Percentiles rank a stretch among this genome's conserved stretches.
Conservation (phyloP, 371 early-diverging fungal species). For the Mucor indicus region DNA sequence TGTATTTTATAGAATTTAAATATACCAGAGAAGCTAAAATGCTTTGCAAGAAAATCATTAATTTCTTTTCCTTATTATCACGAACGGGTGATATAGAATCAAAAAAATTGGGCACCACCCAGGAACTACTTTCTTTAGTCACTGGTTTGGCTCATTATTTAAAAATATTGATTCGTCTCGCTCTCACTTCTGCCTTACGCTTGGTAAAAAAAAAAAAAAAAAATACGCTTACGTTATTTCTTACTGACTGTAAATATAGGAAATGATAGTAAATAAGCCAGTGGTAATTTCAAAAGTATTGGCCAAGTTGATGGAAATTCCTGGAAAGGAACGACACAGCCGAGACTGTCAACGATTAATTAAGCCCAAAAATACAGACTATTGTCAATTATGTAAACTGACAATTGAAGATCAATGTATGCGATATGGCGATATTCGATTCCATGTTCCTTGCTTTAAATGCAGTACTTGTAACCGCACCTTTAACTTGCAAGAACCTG, state of each 20-base stretch:
- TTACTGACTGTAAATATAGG: conserved; percentile 22
- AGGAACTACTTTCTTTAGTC: conserved; percentile 86
- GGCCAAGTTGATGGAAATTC: conserved; percentile 62
- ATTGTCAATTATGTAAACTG: conserved; percentile 72
- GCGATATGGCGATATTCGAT: conserved; percentile 60
- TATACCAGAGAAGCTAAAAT: conserved; percentile 82
- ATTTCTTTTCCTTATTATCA: conserved; percentile 89
- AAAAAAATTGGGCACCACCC: conserved; percentile 72
- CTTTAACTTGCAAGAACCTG: conserved; percentile 25
- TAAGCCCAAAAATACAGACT: conserved; percentile 64
- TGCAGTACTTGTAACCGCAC: conserved; percentile 66
- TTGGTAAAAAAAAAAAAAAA: too few species aligned
- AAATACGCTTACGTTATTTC: too few species aligned
- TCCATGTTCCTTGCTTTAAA: conserved; percentile 81
- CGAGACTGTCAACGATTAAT: conserved; percentile 42
- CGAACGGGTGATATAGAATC: conserved; percentile 69
- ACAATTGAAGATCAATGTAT: conserved; percentile 90
- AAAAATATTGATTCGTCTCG: conserved; percentile 85
- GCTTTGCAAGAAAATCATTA: conserved; percentile 74
- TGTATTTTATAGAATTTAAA: conserved; percentile 52
- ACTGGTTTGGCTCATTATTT: conserved; percentile 91
- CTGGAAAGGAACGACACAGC: conserved; percentile 46
- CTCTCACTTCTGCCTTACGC: conserved; percentile 82
- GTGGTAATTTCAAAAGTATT: conserved; percentile 57
- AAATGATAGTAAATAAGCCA: conserved; percentile 26